These are phyloP conservation scores for Colletotrichum coccodes DNA, from an alignment of 2,329 filamentous ascomycete species.

Conservation along the genomic window DNA sequence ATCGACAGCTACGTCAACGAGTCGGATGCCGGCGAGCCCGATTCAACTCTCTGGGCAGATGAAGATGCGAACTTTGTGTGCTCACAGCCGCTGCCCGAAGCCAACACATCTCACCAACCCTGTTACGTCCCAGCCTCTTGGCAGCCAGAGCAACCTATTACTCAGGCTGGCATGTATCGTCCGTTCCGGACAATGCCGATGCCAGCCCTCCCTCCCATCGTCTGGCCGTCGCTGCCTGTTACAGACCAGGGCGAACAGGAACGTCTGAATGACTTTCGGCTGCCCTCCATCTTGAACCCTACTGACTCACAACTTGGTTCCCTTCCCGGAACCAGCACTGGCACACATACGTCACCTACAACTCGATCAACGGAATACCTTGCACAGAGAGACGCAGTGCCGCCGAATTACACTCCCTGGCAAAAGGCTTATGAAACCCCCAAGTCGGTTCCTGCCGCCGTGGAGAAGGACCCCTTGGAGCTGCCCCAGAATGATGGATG, in stretches of 20 bases:
- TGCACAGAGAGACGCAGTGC: background rate
- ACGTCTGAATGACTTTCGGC: background rate
- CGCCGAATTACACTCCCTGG: background rate
- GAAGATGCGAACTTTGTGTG: background rate
- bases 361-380: background rate
- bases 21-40: background rate
- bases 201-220: background rate
- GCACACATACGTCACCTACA: background rate
- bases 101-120: background rate
- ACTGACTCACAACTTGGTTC: background rate
- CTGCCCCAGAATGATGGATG: background rate
- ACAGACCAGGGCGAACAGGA: background rate
- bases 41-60: background rate
- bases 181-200: background rate
- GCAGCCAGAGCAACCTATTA: background rate
- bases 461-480: background rate
- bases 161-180: background rate
- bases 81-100: background rate
- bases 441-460: background rate
- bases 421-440: background rate
- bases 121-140: background rate
- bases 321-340: background rate
- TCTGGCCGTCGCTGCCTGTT: background rate
- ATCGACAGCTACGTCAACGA: background rate
- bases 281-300: slow-evolving; percentile 11